These are phyloP conservation scores for Monosporascus sp. DNA, from an alignment of 2,329 filamentous ascomycete genomes.

Conservation along the genomic window DNA sequence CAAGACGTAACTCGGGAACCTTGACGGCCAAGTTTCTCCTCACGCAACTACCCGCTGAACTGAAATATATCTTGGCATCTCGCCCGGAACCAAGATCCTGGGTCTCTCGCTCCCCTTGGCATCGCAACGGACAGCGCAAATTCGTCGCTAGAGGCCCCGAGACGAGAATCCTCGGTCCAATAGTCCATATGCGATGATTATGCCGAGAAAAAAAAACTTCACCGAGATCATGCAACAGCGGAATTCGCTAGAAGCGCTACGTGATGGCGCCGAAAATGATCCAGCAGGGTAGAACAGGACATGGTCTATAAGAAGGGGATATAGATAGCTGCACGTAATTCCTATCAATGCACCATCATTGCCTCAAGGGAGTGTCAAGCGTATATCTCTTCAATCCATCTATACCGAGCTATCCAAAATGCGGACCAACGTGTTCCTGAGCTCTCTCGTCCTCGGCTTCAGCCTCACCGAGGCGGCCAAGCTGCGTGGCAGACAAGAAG, in stretches of 20 bases:
- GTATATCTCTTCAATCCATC: background rate
- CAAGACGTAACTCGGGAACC: background rate
- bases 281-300: background rate
- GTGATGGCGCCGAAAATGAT: background rate
- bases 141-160: background rate
- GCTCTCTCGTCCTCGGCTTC: slow-evolving; percentile 4
- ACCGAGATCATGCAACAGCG: background rate
- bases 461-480: slow-evolving; percentile 1
- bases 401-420: slow-evolving; percentile 1
- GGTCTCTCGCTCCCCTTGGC: background rate
- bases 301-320: background rate
- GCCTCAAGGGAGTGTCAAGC: background rate
- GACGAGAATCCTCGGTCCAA: background rate
- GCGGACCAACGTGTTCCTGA: slow-evolving; percentile 3
- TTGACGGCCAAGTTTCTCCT: slow-evolving; percentile 1
- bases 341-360: background rate
- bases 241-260: background rate
- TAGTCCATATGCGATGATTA: background rate
- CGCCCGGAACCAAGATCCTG: background rate
- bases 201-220: background rate
- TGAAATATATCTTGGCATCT: background rate
- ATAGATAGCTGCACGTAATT: background rate
- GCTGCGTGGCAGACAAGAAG: slow-evolving; percentile 5
- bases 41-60: background rate
- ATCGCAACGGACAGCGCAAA: background rate